Base-by-base conservation (phyloP, 1,284 basidiomycete genomes). In the Uromyces viciae-fabae region DNA sequence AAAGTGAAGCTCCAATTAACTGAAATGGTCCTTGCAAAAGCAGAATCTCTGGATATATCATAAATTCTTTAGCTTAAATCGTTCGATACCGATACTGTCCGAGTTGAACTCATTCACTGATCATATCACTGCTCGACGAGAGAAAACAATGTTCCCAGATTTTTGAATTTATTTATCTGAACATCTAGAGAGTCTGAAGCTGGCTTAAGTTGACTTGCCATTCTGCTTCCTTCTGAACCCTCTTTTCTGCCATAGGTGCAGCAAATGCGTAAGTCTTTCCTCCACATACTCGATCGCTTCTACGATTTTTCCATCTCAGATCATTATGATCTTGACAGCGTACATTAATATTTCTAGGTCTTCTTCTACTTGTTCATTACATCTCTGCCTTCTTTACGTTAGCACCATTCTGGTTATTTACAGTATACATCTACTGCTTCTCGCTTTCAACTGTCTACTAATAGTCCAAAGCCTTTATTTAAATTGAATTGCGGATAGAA, bases 251-350 rank as follows among this genome's bases (percentile, higher is more conserved):
- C n/a, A 28, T 60, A 8, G 56, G 56, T 31, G 3, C 28, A 19
- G 52, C 22, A n/a, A 19, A 14, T 49, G 11, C 46, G 14, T 14
- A 14, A 49, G 46, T 49, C 11, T 56, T 28, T 28, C 25, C 17
- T 60, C 56, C 56, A 28, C 56, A 60, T 4, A 28, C 56, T 31
- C n/a, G n/a, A n/a, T n/a, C n/a, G n/a, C n/a, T n/a, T n/a, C n/a
- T n/a, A n/a, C n/a, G n/a, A 60, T 60, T 28, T 60, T 3, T 60
- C 56, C 56, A 60, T 60, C 56, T 60, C 56, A 60, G 56, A 60
- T 60, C 56, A 28, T 25, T 60, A 3, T 60, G 22, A 60, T 60
- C 56, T 60, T 60, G 56, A 60, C 56, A 60, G 36, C 14, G 28
- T 25, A 60, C 8, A 60, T 60, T 28, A 60, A 60, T 25, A 54